phyloP scores from a whole-genome alignment of 768 basidiomycete species.

The Suillus lakei region DNA sequence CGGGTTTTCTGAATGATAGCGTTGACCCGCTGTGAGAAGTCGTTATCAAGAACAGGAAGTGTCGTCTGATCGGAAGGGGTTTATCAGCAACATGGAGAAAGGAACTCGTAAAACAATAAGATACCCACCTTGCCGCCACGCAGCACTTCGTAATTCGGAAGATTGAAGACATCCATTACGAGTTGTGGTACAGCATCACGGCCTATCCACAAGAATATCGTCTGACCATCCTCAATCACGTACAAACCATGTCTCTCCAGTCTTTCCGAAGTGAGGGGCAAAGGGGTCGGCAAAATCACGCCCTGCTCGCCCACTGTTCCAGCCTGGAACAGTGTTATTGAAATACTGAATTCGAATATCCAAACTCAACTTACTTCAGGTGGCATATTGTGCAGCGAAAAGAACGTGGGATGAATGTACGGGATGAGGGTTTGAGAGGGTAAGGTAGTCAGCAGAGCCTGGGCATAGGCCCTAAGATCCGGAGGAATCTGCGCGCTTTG shows the following conservation, averaged over 20 bases:
- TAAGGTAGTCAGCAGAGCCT: slow-evolving; percentile 86
- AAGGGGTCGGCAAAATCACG: slow-evolving; percentile 82
- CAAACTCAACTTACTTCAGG: slow-evolving; percentile 63
- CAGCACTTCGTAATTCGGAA: slow-evolving; percentile 85
- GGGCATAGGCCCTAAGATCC: slow-evolving; percentile 94
- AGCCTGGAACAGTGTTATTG: slow-evolving; percentile 52
- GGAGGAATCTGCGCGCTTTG: slow-evolving; percentile 98
- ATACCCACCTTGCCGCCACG: slow-evolving; percentile 87
- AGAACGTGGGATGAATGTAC: slow-evolving; percentile 95
- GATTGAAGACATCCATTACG: slow-evolving; percentile 90
- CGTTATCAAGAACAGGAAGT: slow-evolving; percentile 88
- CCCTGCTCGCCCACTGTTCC: slow-evolving; percentile 92
- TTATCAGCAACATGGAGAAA: slow-evolving; percentile 7
- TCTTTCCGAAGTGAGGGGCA: slow-evolving; percentile 94
- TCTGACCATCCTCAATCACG: slow-evolving; percentile 97
- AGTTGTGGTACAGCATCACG: slow-evolving; percentile 97
- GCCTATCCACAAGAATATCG: slow-evolving; percentile 98
- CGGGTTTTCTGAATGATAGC: slow-evolving; percentile 93
- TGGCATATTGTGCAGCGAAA: slow-evolving; percentile 95
- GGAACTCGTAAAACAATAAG: not conserved
- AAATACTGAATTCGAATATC: not conserved
- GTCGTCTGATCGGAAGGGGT: slow-evolving; percentile 60
- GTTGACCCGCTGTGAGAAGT: slow-evolving; percentile 95
- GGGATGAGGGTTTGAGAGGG: slow-evolving; percentile 92
- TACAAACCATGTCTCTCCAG: slow-evolving; percentile 94